Conservation (phyloP, 768 basidiomycete species). For the Serendipita sp. region DNA sequence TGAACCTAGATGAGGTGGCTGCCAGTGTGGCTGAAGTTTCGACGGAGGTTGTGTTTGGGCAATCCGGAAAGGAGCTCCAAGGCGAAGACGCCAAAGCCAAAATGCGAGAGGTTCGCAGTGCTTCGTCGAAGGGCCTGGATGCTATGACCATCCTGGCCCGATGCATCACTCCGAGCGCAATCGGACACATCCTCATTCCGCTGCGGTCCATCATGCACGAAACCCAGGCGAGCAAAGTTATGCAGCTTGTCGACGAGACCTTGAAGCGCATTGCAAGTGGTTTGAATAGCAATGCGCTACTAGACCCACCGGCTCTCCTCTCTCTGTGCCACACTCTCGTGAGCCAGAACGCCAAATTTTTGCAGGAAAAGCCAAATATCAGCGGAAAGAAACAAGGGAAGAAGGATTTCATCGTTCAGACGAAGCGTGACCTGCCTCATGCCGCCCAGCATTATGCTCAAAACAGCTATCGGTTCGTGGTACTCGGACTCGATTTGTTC, state of each 20-base stretch:
- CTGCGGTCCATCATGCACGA: slow-evolving; percentile 73
- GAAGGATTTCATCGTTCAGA: slow-evolving; percentile 54
- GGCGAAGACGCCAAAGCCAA: slow-evolving; percentile 88
- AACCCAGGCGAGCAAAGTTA: slow-evolving; percentile 62
- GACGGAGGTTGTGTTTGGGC: slow-evolving; percentile 84
- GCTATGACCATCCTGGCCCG: slow-evolving; percentile 71
- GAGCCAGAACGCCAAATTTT: slow-evolving; percentile 77
- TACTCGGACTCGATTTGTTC: slow-evolving; percentile 84
- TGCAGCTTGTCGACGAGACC: slow-evolving; percentile 79
- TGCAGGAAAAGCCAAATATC: slow-evolving; percentile 40
- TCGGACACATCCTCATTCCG: slow-evolving; percentile 63
- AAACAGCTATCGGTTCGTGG: slow-evolving; percentile 84
- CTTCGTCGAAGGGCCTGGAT: slow-evolving; percentile 71
- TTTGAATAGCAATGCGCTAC: slow-evolving; percentile 63
- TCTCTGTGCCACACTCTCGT: slow-evolving; percentile 79
- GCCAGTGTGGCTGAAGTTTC: slow-evolving; percentile 67
- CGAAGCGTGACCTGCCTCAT: slow-evolving; percentile 43
- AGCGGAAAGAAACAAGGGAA: slow-evolving; percentile 21
- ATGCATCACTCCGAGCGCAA: slow-evolving; percentile 56
- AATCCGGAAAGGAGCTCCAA: slow-evolving; percentile 78
- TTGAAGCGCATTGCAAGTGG: slow-evolving; percentile 70
- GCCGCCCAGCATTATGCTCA: slow-evolving; percentile 59
- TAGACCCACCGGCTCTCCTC: slow-evolving; percentile 55
- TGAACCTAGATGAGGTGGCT: slow-evolving; percentile 57
- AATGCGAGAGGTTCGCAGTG: slow-evolving; percentile 78